Evolutionary conservation across 768 basidiomycete species (phyloP), one percentile per base, ranked within the genome.

Genomic region (Suillus paluster): DNA sequence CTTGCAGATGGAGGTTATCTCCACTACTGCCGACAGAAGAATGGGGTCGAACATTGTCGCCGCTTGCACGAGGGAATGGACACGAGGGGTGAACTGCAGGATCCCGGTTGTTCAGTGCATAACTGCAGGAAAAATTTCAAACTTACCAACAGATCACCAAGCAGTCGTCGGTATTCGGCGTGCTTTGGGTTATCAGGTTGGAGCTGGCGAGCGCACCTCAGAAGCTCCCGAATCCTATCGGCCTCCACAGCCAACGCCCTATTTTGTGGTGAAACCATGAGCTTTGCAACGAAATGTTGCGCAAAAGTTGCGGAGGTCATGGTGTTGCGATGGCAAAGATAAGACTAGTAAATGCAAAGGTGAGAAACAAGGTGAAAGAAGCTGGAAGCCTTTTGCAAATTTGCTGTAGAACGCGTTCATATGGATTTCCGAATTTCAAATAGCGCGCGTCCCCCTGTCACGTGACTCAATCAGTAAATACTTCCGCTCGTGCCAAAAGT

Each of bases 11-110:
- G 30, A n/a, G 30, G 19, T 50, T 12, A 50, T 33, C 49, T 50
- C 49, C 19, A 33, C 19, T 33, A 15, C 27, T 6, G 49, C 49
- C 30, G 27, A 50, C 11, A 50, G 11, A 11, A 50, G 33, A n/a
- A 50, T 50, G 19, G 49, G 49, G 27, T 50, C 49, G 19, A 50
- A 50, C 49, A 50, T 50, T 12, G 27, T 50, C 12, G 27, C 49
- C 10, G 30, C 30, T 6, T 11, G 5, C 11, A 50, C 6, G 11
- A 50, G 27, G 30, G 11, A 1, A 11, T 33, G 30, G 30, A 50
- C 30, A 30, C 49, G 27, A n/a, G n/a, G n/a, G 3, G 33, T 11
- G 49, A 33, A 50, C 49, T 50, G 30, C 11, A 6, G 3, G 11
- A 12, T 30, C 30, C 30, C 19, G 11, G 3, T 33, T 50, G 30